phyloP scores from a whole-genome alignment of 192 early-diverging fungal genomes.

The Umbelopsis vinacea region DNA sequence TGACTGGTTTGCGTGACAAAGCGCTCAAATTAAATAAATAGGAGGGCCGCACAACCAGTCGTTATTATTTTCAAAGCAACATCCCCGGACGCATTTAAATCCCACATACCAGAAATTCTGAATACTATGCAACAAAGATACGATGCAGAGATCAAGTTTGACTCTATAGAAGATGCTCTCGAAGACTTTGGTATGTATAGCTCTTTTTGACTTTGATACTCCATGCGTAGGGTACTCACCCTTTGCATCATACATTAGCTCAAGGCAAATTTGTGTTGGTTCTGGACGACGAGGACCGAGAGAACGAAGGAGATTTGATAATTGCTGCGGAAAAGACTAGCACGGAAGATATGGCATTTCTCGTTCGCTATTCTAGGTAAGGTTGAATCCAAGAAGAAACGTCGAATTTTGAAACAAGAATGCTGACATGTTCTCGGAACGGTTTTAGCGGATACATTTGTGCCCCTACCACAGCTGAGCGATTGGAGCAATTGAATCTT shows the following conservation, averaged over 20 bases:
- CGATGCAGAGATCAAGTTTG: constrained; percentile 51
- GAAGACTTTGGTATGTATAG: constrained; percentile 60
- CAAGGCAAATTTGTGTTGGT: constrained; percentile 88
- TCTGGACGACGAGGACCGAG: constrained; percentile 97
- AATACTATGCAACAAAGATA: constrained; percentile 12
- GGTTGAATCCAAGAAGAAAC: neutral
- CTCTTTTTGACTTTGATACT: neutral
- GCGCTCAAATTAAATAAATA: neutral
- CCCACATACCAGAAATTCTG: neutral
- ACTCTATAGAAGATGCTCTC: constrained; percentile 69
- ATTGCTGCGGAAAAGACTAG: constrained; percentile 95
- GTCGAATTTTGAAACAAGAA: neutral
- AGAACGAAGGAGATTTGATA: constrained; percentile 99
- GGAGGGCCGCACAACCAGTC: neutral
- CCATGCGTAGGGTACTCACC: neutral
- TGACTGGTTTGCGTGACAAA: constrained; percentile 4
- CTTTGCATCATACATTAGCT: constrained; percentile 43
- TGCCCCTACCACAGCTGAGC: constrained; percentile 76
- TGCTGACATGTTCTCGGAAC: neutral
- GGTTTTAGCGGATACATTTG: constrained; percentile 85
- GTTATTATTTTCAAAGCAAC: neutral
- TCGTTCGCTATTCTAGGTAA: constrained; percentile 93
- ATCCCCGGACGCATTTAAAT: neutral
- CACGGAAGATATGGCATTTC: constrained; percentile 91
- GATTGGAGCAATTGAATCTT: constrained; percentile 83